Evolutionary conservation across 2,329 filamentous ascomycete species (phyloP).

Genomic region (Sporothrix pseudoabietina): DNA sequence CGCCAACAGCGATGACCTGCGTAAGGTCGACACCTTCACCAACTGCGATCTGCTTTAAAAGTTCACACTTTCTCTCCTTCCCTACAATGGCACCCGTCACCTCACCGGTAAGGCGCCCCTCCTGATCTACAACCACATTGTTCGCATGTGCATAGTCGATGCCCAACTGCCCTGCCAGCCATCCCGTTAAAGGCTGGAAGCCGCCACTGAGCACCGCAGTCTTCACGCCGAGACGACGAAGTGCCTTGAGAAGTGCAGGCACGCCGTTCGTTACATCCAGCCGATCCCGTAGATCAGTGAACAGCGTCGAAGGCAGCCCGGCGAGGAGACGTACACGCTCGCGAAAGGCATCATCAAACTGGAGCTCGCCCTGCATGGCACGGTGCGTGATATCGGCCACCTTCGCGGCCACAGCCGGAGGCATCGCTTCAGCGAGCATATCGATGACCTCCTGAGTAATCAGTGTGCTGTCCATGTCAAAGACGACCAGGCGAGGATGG

Average conservation of each 20-base stretch:
- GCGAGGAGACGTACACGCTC: slow-evolving; percentile 79
- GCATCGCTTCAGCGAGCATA: slow-evolving; percentile 80
- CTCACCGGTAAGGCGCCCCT: slow-evolving; percentile 68
- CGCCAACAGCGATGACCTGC: slow-evolving; percentile 74
- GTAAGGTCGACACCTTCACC: slow-evolving; percentile 66
- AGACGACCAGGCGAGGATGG: slow-evolving; percentile 85
- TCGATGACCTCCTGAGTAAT: slow-evolving; percentile 98
- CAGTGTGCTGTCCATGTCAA: slow-evolving; percentile 98
- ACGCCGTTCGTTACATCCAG: slow-evolving; percentile 84
- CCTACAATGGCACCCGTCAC: slow-evolving; percentile 73
- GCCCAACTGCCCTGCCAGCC: slow-evolving; percentile 79
- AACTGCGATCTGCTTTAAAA: slow-evolving; percentile 69
- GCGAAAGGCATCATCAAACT: slow-evolving; percentile 82
- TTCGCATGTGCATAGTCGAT: slow-evolving; percentile 91
- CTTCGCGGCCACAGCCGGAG: slow-evolving; percentile 70
- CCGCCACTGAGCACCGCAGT: slow-evolving; percentile 91
- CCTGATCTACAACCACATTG: slow-evolving; percentile 67
- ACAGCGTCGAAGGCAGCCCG: slow-evolving; percentile 77
- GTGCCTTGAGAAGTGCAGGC: slow-evolving; percentile 67
- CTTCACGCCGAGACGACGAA: slow-evolving; percentile 80
- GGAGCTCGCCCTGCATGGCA: slow-evolving; percentile 94
- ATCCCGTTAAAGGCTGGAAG: slow-evolving; percentile 84
- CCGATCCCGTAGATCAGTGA: slow-evolving; percentile 71
- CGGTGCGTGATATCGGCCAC: slow-evolving; percentile 89
- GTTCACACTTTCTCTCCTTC: slow-evolving; percentile 70